A percentile compares a stretch with the other conserved stretches of the same genome.
Evolutionary conservation across 768 basidiomycete genomes (phyloP).

Genomic region (Coprinellus aureogranulatus): DNA sequence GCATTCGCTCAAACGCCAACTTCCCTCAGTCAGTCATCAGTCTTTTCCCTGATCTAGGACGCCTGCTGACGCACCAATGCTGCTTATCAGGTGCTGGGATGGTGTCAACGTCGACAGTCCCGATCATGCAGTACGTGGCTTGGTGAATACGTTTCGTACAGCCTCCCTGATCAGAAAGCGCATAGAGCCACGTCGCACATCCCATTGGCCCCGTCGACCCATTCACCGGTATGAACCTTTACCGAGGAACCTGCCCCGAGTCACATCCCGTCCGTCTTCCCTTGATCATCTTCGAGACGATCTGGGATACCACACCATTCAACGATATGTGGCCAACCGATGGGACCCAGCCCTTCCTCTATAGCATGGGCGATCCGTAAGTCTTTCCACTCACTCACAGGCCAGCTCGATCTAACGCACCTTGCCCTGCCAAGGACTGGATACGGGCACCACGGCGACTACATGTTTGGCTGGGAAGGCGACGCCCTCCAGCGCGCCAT

Average conservation of each 20-base stretch:
- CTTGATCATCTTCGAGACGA: slow-evolving; percentile 10
- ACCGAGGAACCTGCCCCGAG: slow-evolving; percentile 8
- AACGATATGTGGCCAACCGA: slow-evolving; percentile 12
- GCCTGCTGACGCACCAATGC: not conserved
- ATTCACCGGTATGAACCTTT: slow-evolving; percentile 4
- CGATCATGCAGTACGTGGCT: slow-evolving; percentile 3
- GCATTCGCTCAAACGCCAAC: slow-evolving; percentile 8
- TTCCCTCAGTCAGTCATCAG: slow-evolving; percentile 7
- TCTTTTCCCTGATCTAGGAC: not conserved
- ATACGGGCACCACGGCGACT: slow-evolving; percentile 12
- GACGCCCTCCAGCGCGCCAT: slow-evolving; percentile 10
- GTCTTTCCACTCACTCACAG: not conserved
- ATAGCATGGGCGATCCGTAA: slow-evolving; percentile 16
- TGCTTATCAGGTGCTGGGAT: slow-evolving; percentile 8
- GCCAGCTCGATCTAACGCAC: not conserved
- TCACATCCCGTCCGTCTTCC: slow-evolving; percentile 12
- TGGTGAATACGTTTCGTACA: not conserved
- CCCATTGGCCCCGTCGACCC: slow-evolving; percentile 5
- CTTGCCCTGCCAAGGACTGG: slow-evolving; percentile 1
- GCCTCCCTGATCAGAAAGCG: not conserved
- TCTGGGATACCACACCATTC: slow-evolving; percentile 14
- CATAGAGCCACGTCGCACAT: slow-evolving; percentile 8
- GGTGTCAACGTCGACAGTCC: slow-evolving; percentile 8
- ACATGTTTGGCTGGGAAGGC: slow-evolving; percentile 11
- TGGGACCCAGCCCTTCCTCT: slow-evolving; percentile 12